phyloP scores from a whole-genome alignment of 768 basidiomycete species.

The Phylloporus rhodoxanthus region DNA sequence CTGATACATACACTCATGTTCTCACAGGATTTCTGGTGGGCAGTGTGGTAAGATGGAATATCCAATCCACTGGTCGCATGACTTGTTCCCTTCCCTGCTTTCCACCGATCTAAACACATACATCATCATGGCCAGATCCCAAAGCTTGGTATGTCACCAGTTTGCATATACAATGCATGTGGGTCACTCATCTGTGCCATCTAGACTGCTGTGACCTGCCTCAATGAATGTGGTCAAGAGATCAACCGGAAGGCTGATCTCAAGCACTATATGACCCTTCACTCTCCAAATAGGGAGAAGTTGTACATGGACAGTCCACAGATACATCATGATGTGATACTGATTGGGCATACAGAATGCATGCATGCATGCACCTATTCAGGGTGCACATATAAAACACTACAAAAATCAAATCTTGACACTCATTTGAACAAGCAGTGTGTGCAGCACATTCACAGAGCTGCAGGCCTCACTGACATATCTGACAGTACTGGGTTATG shows the following conservation, averaged over 20 bases:
- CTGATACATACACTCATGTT: slow-evolving; percentile 16
- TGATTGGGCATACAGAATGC: slow-evolving; percentile 20
- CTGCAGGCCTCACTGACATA: neutral
- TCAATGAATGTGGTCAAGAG: slow-evolving; percentile 5
- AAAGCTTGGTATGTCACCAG: neutral
- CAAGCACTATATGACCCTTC: slow-evolving; percentile 23
- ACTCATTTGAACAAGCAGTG: slow-evolving; percentile 29
- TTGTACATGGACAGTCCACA: slow-evolving; percentile 13
- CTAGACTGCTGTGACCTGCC: slow-evolving; percentile 13
- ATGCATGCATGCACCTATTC: slow-evolving; percentile 16
- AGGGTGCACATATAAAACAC: slow-evolving; percentile 18
- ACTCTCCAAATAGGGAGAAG: slow-evolving; percentile 17
- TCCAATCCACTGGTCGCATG: too few species aligned
- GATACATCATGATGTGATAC: neutral
- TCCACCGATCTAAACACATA: too few species aligned
- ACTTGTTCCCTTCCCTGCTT: too few species aligned
- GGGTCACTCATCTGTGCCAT: neutral
- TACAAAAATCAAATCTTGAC: slow-evolving; percentile 26
- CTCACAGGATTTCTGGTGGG: slow-evolving; percentile 25
- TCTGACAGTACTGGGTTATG: slow-evolving; percentile 8
- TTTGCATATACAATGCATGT: neutral
- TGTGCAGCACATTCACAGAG: slow-evolving; percentile 4
- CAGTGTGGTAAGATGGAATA: slow-evolving; percentile 27
- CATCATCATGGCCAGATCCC: too few species aligned
- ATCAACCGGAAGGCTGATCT: slow-evolving; percentile 26